Evolutionary conservation across 768 basidiomycete species (phyloP).

Genomic region (Thelephora ganbajun): DNA sequence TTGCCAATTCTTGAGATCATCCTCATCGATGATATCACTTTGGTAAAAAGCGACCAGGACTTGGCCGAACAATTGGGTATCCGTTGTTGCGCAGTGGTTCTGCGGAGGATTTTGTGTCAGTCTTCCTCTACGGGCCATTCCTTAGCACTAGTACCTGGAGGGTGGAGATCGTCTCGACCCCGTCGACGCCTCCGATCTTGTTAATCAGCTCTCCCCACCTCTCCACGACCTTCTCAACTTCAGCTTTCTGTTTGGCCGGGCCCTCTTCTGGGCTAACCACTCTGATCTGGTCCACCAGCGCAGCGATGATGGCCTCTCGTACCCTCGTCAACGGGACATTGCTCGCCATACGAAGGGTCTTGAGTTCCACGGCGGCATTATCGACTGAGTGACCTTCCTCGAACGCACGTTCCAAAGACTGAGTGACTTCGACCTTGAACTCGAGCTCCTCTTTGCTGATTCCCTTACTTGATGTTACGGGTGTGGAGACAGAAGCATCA

Average conservation of each 20-base stretch:
- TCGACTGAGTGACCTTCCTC: slow-evolving; percentile 84
- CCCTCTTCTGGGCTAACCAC: slow-evolving; percentile 30
- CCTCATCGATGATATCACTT: slow-evolving; percentile 82
- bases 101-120: slow-evolving; percentile 11
- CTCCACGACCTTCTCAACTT: slow-evolving; percentile 45
- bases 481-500: slow-evolving; percentile 24
- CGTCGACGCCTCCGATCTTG: slow-evolving; percentile 71
- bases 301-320: slow-evolving; percentile 78
- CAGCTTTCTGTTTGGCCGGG: slow-evolving; percentile 42
- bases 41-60: slow-evolving; percentile 82
- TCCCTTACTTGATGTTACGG: slow-evolving; percentile 17
- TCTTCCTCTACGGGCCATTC: no score
- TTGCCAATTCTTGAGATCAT: slow-evolving; percentile 85
- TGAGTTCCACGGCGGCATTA: slow-evolving; percentile 87
- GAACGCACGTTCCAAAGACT: slow-evolving; percentile 85
- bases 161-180: slow-evolving; percentile 63
- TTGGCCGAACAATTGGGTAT: slow-evolving; percentile 63
- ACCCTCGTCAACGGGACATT: slow-evolving; percentile 84
- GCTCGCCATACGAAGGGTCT: slow-evolving; percentile 92
- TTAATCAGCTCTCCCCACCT: slow-evolving; percentile 80
- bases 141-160: slow-evolving; percentile 43
- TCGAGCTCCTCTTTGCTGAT: slow-evolving; percentile 21
- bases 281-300: slow-evolving; percentile 60
- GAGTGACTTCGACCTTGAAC: slow-evolving; percentile 63
- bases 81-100: slow-evolving; percentile 52